Percentiles rank a stretch among this genome's conserved stretches.
Conservation (phyloP, 1,139 yeast genomes). For the Zygosaccharomyces pseudobailii region DNA sequence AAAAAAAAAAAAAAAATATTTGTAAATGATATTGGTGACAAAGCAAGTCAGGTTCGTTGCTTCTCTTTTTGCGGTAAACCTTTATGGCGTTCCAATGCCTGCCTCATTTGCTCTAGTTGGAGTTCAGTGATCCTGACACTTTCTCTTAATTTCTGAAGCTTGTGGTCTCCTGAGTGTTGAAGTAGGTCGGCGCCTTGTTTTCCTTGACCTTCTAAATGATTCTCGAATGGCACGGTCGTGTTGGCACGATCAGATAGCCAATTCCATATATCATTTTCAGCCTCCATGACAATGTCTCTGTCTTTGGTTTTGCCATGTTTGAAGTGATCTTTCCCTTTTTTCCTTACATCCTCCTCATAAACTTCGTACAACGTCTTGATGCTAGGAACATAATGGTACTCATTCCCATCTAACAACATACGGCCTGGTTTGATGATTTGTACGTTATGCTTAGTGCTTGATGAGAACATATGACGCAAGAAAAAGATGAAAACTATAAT, state of each 20-base stretch:
- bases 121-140: slow-evolving; percentile 51
- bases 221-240: slow-evolving; percentile 20
- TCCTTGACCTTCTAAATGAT: slow-evolving; percentile 3
- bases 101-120: slow-evolving; percentile 42
- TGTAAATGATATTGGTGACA: too few relatives aligned
- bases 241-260: slow-evolving; percentile 64
- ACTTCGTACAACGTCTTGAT: slow-evolving; percentile 40
- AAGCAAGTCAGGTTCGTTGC: not conserved
- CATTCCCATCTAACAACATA: slow-evolving; percentile 39
- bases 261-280: slow-evolving; percentile 70
- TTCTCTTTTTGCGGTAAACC: not conserved
- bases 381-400: slow-evolving; percentile 45
- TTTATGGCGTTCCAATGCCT: slow-evolving; percentile 12
- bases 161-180: slow-evolving; percentile 13
- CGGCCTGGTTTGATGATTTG: slow-evolving; percentile 23
- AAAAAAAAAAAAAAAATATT: too few relatives aligned
- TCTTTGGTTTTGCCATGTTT: slow-evolving; percentile 1
- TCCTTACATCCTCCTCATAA: slow-evolving; percentile 36
- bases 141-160: slow-evolving; percentile 49
- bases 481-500: slow-evolving; percentile 12
- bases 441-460: slow-evolving; percentile 11
- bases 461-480: slow-evolving; percentile 16
- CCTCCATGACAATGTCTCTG: slow-evolving; percentile 32
- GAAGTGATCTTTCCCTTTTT: slow-evolving; percentile 17
- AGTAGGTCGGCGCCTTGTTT: slow-evolving; percentile 1